Evolutionary conservation across 2,329 filamentous ascomycete species (phyloP).

Genomic region (Penicillium rolfsii): DNA sequence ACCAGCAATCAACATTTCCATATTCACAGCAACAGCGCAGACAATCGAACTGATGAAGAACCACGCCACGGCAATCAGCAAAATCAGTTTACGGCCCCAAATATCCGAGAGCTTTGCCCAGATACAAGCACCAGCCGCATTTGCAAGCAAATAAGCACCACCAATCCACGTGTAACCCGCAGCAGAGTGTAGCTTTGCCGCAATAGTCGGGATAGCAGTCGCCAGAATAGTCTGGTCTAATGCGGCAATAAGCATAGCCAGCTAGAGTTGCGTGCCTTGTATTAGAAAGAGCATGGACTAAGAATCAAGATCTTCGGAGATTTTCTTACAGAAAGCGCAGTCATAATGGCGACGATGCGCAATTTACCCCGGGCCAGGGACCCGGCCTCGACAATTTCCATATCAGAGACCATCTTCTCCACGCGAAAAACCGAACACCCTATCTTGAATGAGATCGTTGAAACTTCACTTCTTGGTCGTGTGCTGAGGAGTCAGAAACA

Average conservation of each 20-base stretch:
- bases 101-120: constrained; percentile 68
- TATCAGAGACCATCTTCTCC: constrained; percentile 16
- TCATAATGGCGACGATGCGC: constrained; percentile 32
- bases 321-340: constrained; percentile 32
- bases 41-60: constrained; percentile 57
- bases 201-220: constrained; percentile 64
- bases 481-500: not conserved
- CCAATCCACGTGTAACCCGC: constrained; percentile 79
- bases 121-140: constrained; percentile 68
- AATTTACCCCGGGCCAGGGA: constrained; percentile 25
- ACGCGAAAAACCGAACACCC: not conserved
- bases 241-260: constrained; percentile 41
- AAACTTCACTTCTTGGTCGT: not conserved
- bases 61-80: constrained; percentile 52
- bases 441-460: not conserved
- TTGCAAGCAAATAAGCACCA: constrained; percentile 70
- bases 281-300: not conserved
- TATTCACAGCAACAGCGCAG: constrained; percentile 52
- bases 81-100: constrained; percentile 60
- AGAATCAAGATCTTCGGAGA: not conserved
- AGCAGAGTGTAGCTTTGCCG: constrained; percentile 64
- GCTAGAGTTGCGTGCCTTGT: constrained; percentile 17
- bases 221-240: constrained; percentile 60
- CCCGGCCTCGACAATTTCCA: constrained; percentile 22
- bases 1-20: constrained; percentile 58